These are phyloP conservation scores for Globisporangium yorkense DNA, from an alignment of 352 stramenopile genomes.

Conservation along the genomic window DNA sequence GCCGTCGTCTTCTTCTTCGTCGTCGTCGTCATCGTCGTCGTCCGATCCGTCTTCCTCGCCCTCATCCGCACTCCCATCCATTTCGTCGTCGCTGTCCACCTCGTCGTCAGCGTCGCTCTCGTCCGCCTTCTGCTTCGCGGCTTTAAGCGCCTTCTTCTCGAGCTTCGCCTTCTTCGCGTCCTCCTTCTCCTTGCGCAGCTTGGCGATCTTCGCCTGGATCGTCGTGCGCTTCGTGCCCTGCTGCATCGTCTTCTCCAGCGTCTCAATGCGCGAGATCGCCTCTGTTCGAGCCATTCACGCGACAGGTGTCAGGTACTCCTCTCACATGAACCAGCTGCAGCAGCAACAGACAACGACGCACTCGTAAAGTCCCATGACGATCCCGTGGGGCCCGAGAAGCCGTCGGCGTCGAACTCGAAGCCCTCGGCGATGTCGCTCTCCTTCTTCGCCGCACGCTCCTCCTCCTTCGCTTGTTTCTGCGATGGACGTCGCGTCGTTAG, in stretches of 20 bases:
- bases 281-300: constrained; percentile 18
- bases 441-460: constrained; percentile 35
- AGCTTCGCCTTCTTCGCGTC: constrained; percentile 49
- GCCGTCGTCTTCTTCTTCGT: constrained; percentile 24
- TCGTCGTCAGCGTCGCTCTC: constrained; percentile 10
- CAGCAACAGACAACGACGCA: constrained; percentile 13
- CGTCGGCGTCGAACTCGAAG: constrained; percentile 82
- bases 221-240: constrained; percentile 71
- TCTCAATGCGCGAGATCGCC: constrained; percentile 80
- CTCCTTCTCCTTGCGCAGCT: constrained; percentile 68
- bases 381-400: constrained; percentile 41
- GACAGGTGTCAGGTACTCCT: background rate
- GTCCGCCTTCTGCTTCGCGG: constrained; percentile 24
- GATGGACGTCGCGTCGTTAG: background rate
- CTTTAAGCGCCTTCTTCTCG: constrained; percentile 41
- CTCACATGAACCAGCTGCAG: background rate
- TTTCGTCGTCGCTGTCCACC: constrained; percentile 11
- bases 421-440: constrained; percentile 62
- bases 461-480: constrained; percentile 39
- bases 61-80: constrained; percentile 16
- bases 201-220: constrained; percentile 85
- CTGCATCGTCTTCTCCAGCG: constrained; percentile 52
- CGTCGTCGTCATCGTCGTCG: constrained; percentile 14
- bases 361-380: constrained; percentile 86
- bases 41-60: constrained; percentile 23